Evolutionary conservation across 257 asterid genomes (phyloP).

Genomic region (Scutellaria galericulata): DNA sequence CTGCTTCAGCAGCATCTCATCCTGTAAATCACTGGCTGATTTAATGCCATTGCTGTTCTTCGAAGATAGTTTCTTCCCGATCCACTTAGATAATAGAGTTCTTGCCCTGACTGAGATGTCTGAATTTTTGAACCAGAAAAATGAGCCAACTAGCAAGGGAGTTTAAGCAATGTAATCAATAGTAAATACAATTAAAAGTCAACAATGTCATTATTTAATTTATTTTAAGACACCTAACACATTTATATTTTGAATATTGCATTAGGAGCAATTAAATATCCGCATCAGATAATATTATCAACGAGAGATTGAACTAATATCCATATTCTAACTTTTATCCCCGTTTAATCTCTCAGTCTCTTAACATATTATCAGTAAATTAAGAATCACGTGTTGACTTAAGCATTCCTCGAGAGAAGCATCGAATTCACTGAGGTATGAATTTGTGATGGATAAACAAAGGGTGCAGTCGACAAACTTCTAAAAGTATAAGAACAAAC

Average conservation of each 20-base stretch:
- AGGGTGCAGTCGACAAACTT: constrained; percentile 28
- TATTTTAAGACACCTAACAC: constrained; percentile 14
- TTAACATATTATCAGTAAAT: constrained; percentile 3
- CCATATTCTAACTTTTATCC: not conserved
- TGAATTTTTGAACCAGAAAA: constrained; percentile 85
- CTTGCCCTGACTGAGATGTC: constrained; percentile 97
- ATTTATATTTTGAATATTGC: not conserved
- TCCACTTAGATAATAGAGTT: constrained; percentile 75
- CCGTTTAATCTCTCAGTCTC: constrained; percentile 10
- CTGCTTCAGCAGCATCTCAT: constrained; percentile 85
- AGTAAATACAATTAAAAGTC: constrained; percentile 22
- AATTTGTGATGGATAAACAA: constrained; percentile 1
- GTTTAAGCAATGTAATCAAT: constrained; percentile 25
- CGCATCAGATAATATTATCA: not conserved
- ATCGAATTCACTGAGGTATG: constrained; percentile 1
- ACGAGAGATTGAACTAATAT: not conserved
- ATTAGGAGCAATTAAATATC: constrained; percentile 4
- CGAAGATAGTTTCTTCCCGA: constrained; percentile 66
- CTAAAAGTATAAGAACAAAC: constrained; percentile 59
- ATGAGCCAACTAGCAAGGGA: constrained; percentile 57
- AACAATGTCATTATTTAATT: constrained; percentile 6
- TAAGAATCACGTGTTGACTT: constrained; percentile 10
- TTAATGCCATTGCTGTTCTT: constrained; percentile 63
- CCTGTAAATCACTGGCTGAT: constrained; percentile 68
- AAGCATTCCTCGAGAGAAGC: constrained; percentile 20